phyloP scores from a whole-genome alignment of 2,329 filamentous ascomycete genomes.

The Cyphellophora attinorum region DNA sequence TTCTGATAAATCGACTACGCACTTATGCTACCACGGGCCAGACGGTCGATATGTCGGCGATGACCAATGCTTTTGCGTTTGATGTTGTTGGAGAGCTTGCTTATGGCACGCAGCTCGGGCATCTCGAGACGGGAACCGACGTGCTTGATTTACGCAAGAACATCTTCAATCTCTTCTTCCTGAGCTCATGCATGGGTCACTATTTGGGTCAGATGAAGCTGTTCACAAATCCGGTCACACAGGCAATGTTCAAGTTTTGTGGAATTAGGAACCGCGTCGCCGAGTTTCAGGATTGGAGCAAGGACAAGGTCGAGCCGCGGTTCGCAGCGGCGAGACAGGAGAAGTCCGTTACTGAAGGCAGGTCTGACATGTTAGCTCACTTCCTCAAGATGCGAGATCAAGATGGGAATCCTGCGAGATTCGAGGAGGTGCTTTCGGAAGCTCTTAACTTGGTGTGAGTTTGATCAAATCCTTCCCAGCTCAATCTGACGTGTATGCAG shows the following conservation, averaged over 20 bases:
- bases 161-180: constrained; percentile 1
- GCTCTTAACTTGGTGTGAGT: constrained; percentile 1
- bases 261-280: neutral
- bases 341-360: neutral
- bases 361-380: constrained; percentile 1
- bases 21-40: constrained; percentile 16
- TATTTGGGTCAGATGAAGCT: neutral
- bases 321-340: neutral
- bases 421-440: constrained; percentile 1
- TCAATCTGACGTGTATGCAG: constrained; percentile 1
- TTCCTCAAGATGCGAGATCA: neutral
- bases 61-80: constrained; percentile 25
- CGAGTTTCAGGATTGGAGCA: neutral
- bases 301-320: neutral
- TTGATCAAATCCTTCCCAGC: neutral
- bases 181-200: neutral
- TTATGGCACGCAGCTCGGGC: constrained; percentile 5
- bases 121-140: constrained; percentile 1
- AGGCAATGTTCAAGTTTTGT: neutral
- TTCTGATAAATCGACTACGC: constrained; percentile 23
- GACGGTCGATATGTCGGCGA: constrained; percentile 28
- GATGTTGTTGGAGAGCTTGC: constrained; percentile 3
- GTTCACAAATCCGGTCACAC: neutral
- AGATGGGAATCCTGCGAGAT: neutral
- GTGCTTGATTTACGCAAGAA: constrained; percentile 1